Evolutionary conservation across 371 early-diverging fungal genomes (phyloP).

Genomic region (Apophysomyces sp.): DNA sequence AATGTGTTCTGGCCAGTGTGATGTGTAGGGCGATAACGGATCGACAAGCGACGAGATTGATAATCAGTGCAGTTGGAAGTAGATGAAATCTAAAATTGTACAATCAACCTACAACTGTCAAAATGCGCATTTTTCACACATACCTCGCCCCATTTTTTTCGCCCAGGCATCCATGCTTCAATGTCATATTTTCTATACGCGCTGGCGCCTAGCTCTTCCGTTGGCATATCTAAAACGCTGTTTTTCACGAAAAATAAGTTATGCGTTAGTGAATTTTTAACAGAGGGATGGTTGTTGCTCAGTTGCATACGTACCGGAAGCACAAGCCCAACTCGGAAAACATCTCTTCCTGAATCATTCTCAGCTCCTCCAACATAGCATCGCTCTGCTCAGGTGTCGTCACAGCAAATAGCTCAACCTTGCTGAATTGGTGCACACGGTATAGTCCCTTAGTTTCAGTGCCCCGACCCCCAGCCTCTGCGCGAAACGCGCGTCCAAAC

Average conservation of each 20-base stretch:
- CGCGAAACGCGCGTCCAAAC: slow-evolving; percentile 83
- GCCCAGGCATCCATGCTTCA: slow-evolving; percentile 96
- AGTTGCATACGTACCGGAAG: slow-evolving; percentile 60
- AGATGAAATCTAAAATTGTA: slow-evolving; percentile 58
- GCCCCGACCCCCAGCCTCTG: slow-evolving; percentile 88
- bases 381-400: slow-evolving; percentile 68
- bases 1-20: slow-evolving; percentile 15
- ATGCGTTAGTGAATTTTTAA: background rate
- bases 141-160: slow-evolving; percentile 87
- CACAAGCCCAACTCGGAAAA: slow-evolving; percentile 80
- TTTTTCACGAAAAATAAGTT: background rate
- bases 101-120: background rate
- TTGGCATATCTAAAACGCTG: slow-evolving; percentile 90
- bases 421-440: slow-evolving; percentile 93
- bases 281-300: background rate
- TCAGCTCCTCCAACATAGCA: slow-evolving; percentile 68
- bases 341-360: slow-evolving; percentile 71
- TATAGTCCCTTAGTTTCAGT: slow-evolving; percentile 86
- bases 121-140: background rate
- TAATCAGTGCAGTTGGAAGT: slow-evolving; percentile 92
- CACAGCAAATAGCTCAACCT: slow-evolving; percentile 89
- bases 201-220: slow-evolving; percentile 89
- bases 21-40: slow-evolving; percentile 53
- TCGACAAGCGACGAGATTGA: slow-evolving; percentile 74
- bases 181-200: slow-evolving; percentile 92